A percentile compares a stretch with the other conserved stretches of the same genome.
These are phyloP conservation scores for Oryza rufipogon DNA, from an alignment of 176 grass and related monocot species.

Conservation along the genomic window DNA sequence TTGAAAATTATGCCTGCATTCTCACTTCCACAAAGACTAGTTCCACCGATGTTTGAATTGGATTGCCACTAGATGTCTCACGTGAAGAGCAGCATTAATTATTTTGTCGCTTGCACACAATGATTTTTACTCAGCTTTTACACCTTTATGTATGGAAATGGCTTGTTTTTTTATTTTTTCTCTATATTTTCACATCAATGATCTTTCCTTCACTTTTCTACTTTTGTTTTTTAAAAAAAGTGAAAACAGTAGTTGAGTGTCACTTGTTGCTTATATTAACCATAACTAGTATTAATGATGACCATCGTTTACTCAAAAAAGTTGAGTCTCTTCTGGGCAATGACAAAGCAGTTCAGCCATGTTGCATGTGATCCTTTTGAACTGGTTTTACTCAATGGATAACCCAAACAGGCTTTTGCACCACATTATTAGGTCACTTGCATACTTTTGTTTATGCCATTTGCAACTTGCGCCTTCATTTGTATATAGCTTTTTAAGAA, in stretches of 20 bases:
- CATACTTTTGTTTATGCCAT: not conserved
- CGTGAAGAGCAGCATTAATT: not conserved
- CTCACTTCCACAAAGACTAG: not conserved
- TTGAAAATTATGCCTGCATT: not conserved
- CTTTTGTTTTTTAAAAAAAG: not conserved
- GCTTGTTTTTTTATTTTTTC: not conserved
- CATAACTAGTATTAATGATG: not conserved
- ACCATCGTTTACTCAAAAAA: not conserved
- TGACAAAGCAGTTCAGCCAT: not conserved
- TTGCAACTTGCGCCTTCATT: not conserved
- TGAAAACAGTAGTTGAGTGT: not conserved
- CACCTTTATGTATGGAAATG: not conserved
- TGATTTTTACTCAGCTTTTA: not conserved
- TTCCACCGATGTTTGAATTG: not conserved
- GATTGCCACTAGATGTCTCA: not conserved
- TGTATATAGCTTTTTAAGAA: not conserved
- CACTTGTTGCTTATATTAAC: not conserved
- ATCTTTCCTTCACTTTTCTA: not conserved
- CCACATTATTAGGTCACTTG: not conserved
- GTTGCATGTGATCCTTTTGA: not conserved
- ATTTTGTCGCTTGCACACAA: not conserved
- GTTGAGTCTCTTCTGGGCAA: not conserved
- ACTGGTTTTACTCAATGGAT: constrained; percentile 17
- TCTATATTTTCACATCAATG: not conserved
- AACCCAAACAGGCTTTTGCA: not conserved